Conservation (phyloP, 768 basidiomycete genomes). For the Auricularia sp. region DNA sequence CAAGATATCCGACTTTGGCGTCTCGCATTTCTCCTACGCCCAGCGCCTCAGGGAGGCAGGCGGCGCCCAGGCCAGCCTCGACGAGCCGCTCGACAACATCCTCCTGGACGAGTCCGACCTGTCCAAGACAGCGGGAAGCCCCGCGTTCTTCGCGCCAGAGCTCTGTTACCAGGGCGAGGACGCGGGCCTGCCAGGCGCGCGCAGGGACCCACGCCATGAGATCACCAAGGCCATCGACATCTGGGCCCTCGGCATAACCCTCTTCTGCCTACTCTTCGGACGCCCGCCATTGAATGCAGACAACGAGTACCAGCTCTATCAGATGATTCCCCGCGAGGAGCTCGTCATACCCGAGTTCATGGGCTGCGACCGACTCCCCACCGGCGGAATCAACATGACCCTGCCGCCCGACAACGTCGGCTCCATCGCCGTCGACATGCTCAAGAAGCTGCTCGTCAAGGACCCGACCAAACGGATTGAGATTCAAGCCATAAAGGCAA, state of each 20-base stretch:
- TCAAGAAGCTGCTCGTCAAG: slow-evolving; percentile 75
- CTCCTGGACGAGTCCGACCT: slow-evolving; percentile 79
- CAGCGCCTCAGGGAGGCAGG: slow-evolving; percentile 64
- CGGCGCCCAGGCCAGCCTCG: slow-evolving; percentile 25
- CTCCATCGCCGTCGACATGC: slow-evolving; percentile 51
- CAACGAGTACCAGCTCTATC: slow-evolving; percentile 69
- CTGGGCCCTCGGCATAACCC: slow-evolving; percentile 94
- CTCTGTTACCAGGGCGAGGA: slow-evolving; percentile 56
- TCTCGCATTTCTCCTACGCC: slow-evolving; percentile 90
- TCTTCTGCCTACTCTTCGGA: slow-evolving; percentile 91
- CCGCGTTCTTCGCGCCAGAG: slow-evolving; percentile 94
- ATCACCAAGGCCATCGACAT: slow-evolving; percentile 93
- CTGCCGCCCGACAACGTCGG: slow-evolving; percentile 33
- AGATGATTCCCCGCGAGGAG: slow-evolving; percentile 65
- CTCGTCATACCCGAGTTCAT: slow-evolving; percentile 59
- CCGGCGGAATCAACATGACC: slow-evolving; percentile 48
- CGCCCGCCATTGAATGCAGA: slow-evolving; percentile 38
- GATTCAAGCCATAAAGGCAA: slow-evolving; percentile 74
- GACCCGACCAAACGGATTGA: slow-evolving; percentile 63
- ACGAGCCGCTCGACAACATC: slow-evolving; percentile 46
- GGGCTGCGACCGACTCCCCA: slow-evolving; percentile 57
- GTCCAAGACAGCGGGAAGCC: slow-evolving; percentile 86
- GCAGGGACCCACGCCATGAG: slow-evolving; percentile 25
- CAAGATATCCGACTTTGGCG: slow-evolving; percentile 98
- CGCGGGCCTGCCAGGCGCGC: slow-evolving; percentile 19